Conservation (phyloP, 495 filamentous ascomycete genomes). For the Physcia stellaris region DNA sequence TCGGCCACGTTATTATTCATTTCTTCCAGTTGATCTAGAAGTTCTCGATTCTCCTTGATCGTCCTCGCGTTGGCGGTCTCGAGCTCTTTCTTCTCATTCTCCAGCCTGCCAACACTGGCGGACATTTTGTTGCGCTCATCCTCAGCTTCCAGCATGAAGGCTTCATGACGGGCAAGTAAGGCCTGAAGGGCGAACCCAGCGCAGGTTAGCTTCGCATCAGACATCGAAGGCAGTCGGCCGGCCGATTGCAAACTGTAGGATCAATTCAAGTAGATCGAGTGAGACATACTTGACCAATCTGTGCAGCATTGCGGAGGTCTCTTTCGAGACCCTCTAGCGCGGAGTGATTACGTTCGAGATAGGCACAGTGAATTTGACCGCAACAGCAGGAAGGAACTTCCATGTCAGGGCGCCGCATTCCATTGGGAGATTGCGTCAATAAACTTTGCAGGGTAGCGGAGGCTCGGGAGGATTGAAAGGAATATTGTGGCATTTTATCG, state of each 20-base stretch:
- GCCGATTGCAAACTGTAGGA: not conserved
- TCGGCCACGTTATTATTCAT: conserved; percentile 61
- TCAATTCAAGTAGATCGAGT: not conserved
- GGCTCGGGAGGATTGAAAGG: not conserved
- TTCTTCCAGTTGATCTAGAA: conserved; percentile 70
- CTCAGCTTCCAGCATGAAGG: conserved; percentile 82
- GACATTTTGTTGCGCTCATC: conserved; percentile 59
- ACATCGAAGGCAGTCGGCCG: not conserved
- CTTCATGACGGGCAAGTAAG: conserved; percentile 79
- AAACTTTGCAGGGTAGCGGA: conserved; percentile 8
- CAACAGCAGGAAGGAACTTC: conserved; percentile 62
- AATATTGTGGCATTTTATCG: not conserved
- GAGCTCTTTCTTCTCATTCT: conserved; percentile 60
- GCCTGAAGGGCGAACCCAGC: conserved; percentile 73
- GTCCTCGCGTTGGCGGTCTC: conserved; percentile 59
- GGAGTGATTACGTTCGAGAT: conserved; percentile 62
- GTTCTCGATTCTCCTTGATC: conserved; percentile 62
- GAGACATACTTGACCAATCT: conserved; percentile 67
- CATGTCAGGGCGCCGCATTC: conserved; percentile 5
- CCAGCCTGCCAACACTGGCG: conserved; percentile 57
- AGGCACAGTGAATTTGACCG: conserved; percentile 65
- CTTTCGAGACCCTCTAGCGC: conserved; percentile 70
- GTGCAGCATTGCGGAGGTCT: conserved; percentile 71
- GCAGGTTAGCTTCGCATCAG: conserved; percentile 54
- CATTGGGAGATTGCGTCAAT: conserved; percentile 10